phyloP scores from a whole-genome alignment of 495 filamentous ascomycete genomes.

The Xylaria bambusicola region DNA sequence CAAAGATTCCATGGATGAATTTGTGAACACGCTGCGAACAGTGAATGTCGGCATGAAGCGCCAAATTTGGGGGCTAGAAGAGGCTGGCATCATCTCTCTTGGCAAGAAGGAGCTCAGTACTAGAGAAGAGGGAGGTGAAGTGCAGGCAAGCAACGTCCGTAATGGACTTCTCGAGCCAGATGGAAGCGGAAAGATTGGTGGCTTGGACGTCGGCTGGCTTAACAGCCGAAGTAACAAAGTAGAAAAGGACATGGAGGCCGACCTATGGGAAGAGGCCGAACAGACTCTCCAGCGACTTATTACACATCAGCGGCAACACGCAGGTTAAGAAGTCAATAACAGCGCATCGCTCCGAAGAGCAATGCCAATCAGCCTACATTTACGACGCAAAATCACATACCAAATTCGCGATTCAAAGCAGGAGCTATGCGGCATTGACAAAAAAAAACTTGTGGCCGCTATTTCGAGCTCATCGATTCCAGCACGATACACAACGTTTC shows the following conservation, averaged over 20 bases:
- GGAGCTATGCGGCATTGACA: too few species aligned
- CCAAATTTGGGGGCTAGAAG: slow-evolving; percentile 79
- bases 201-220: slow-evolving; percentile 78
- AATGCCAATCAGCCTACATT: neutral
- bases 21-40: slow-evolving; percentile 69
- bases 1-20: slow-evolving; percentile 59
- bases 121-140: slow-evolving; percentile 28
- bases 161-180: slow-evolving; percentile 42
- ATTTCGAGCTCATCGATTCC: too few species aligned
- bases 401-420: too few species aligned
- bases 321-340: neutral
- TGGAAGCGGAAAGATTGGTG: slow-evolving; percentile 58
- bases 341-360: neutral
- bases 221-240: slow-evolving; percentile 80
- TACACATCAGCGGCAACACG: slow-evolving; percentile 2
- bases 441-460: too few species aligned
- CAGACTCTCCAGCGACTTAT: slow-evolving; percentile 30
- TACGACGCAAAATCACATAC: too few species aligned
- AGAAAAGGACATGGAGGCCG: slow-evolving; percentile 74
- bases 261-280: slow-evolving; percentile 68
- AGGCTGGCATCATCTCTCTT: slow-evolving; percentile 69
- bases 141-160: slow-evolving; percentile 19
- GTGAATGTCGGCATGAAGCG: slow-evolving; percentile 70
- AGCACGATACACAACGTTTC: too few species aligned
- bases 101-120: slow-evolving; percentile 25